phyloP scores from a whole-genome alignment of 192 early-diverging fungal species.

The Phycomyces nitens region DNA sequence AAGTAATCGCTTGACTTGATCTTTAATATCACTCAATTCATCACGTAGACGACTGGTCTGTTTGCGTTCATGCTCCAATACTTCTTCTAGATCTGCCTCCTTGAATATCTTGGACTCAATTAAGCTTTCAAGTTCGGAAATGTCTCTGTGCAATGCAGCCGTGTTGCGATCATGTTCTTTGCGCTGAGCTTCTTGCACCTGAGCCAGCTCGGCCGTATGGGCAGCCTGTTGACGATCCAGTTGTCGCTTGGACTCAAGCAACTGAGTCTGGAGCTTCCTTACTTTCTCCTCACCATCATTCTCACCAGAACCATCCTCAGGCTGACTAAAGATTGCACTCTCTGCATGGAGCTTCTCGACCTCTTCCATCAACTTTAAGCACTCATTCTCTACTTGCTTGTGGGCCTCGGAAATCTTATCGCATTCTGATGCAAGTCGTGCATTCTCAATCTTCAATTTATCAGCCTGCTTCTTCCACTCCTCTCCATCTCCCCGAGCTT shows the following conservation, averaged over 20 bases:
- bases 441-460: conserved; percentile 50
- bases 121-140: conserved; percentile 61
- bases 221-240: conserved; percentile 41
- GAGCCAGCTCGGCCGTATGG: conserved; percentile 52
- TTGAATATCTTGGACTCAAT: conserved; percentile 74
- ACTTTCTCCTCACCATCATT: conserved; percentile 23
- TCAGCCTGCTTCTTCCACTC: conserved; percentile 37
- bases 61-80: conserved; percentile 45
- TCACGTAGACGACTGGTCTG: conserved; percentile 36
- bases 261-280: conserved; percentile 31
- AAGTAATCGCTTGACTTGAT: not conserved
- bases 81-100: conserved; percentile 66
- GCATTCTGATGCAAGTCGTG: conserved; percentile 45
- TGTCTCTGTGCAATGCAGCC: conserved; percentile 56
- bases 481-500: not conserved
- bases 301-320: conserved; percentile 3
- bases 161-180: conserved; percentile 60
- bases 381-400: conserved; percentile 67
- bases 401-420: conserved; percentile 57
- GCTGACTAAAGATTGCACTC: not conserved
- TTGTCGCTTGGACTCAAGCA: conserved; percentile 44
- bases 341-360: conserved; percentile 67
- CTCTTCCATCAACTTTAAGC: conserved; percentile 72
- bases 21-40: conserved; percentile 52
- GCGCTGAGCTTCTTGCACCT: conserved; percentile 51